A percentile compares a stretch with the other conserved stretches of the same genome.
Conservation (phyloP, 495 filamentous ascomycete species). For the Penicillium maclennaniae region DNA sequence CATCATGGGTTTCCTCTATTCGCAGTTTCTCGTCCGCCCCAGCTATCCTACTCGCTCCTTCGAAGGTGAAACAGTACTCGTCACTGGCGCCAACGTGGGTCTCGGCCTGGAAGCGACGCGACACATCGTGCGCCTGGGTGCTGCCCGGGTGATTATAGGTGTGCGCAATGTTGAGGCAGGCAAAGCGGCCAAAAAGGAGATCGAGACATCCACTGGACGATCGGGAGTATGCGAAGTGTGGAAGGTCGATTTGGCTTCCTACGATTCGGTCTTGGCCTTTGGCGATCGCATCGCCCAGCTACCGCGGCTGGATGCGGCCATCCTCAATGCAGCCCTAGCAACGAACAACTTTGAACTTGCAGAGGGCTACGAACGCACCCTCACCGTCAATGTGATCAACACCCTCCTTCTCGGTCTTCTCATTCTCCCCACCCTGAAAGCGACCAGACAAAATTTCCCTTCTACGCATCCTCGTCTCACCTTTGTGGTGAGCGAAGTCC, state of each 20-base stretch:
- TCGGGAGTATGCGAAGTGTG: slow-evolving; percentile 47
- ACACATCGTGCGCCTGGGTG: slow-evolving; percentile 43
- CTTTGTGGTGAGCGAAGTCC: slow-evolving; percentile 40
- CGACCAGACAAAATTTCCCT: slow-evolving; percentile 22
- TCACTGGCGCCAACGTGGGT: slow-evolving; percentile 47
- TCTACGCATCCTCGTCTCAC: slow-evolving; percentile 22
- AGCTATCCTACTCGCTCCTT: slow-evolving; percentile 32
- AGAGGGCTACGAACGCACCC: slow-evolving; percentile 44
- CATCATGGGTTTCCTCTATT: slow-evolving; percentile 35
- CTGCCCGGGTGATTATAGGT: slow-evolving; percentile 50
- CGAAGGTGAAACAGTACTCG: slow-evolving; percentile 42
- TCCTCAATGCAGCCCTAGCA: slow-evolving; percentile 46
- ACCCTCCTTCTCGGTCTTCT: slow-evolving; percentile 45
- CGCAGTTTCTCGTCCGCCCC: slow-evolving; percentile 43
- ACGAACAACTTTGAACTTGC: slow-evolving; percentile 16
- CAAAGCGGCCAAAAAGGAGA: slow-evolving; percentile 31
- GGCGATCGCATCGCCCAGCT: slow-evolving; percentile 32
- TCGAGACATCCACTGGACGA: slow-evolving; percentile 30
- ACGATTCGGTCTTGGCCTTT: slow-evolving; percentile 38
- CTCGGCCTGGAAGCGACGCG: slow-evolving; percentile 48
- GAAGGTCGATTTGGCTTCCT: slow-evolving; percentile 50
- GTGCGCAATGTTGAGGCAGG: slow-evolving; percentile 50
- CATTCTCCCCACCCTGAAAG: slow-evolving; percentile 39
- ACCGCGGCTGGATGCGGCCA: slow-evolving; percentile 35
- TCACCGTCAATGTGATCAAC: slow-evolving; percentile 54